phyloP scores from a whole-genome alignment of 345 rosid species.

The Anacardium occidentale region DNA sequence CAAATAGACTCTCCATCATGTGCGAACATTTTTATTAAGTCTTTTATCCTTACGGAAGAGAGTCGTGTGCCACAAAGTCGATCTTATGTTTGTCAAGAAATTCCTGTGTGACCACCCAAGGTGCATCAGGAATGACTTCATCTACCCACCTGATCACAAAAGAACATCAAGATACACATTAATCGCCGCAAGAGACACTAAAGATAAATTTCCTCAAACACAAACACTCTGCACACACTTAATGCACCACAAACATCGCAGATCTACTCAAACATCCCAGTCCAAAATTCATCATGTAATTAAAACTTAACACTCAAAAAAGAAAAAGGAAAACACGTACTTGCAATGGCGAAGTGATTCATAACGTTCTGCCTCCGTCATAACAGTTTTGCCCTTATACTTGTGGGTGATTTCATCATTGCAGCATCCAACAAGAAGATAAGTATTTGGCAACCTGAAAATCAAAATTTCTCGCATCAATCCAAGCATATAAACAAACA shows the following conservation, averaged over 20 bases:
- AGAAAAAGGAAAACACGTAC: slow-evolving; percentile 36
- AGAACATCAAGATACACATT: not conserved
- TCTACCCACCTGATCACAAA: slow-evolving; percentile 73
- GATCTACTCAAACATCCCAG: not conserved
- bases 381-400: slow-evolving; percentile 88
- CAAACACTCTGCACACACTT: not conserved
- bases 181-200: not conserved
- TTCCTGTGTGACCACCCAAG: slow-evolving; percentile 85
- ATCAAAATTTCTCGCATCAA: not conserved
- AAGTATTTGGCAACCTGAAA: slow-evolving; percentile 73
- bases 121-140: slow-evolving; percentile 89
- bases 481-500: not conserved
- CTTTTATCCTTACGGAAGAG: slow-evolving; percentile 71
- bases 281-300: not conserved
- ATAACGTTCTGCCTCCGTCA: slow-evolving; percentile 78
- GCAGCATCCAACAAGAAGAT: slow-evolving; percentile 88
- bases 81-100: slow-evolving; percentile 78
- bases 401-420: slow-evolving; percentile 81
- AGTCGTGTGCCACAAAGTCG: slow-evolving; percentile 84
- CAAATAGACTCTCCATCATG: not conserved
- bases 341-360: slow-evolving; percentile 98
- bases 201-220: not conserved
- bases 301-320: not conserved
- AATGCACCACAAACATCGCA: not conserved
- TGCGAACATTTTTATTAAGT: not conserved